Evolutionary conservation across 768 basidiomycete species (phyloP), one percentile per base, ranked within the genome.

Genomic region (Russula foetens): DNA sequence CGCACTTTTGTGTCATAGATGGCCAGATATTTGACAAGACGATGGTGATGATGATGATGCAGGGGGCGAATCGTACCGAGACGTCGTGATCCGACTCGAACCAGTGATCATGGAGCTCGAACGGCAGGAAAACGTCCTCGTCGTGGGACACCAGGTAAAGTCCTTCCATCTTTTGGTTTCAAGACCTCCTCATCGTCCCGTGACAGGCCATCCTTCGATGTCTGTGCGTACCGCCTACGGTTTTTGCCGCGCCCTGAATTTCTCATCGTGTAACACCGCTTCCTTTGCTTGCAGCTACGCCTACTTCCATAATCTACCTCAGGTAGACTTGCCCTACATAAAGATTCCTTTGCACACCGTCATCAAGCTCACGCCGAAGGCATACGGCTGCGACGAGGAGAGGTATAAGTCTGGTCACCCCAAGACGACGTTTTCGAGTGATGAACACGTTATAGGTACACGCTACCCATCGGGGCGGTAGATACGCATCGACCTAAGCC

Each of bases 41-140:
- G n/a, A 4, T 35, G 35, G n/a, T 49, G n/a, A 33, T 21, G 35
- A 4, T 35, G 35, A 23, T 49, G n/a, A 33, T 21, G 35, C 47
- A 77, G 79, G 85, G 21, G 97, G 97, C 56, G 97, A 99, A 75
- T 97, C 93, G 1, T 99, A 99, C 72, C 85, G 97, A 39, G 97
- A 99, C 69, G 96, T 99, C 11, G 93, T 97, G 14, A 83, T 92
- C 4, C 84, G 96, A 41, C 77, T 99, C 28, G 97, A 99, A 71
- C 97, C 97, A 24, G 90, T 98, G 54, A 99, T 99, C 67, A 98
- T 99, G 92, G 97, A 99, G 72, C 80, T 99, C 24, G 97, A 99
- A 73, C 79, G 97, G 56, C 97, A 98, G 72, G 90, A 96, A 73
- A 96, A 99, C 71, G 93, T 99, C 59, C 74, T 99, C 41, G 89